Evolutionary conservation across 73 alveolate genomes (phyloP).

Genomic region (Diophrys appendiculata): DNA sequence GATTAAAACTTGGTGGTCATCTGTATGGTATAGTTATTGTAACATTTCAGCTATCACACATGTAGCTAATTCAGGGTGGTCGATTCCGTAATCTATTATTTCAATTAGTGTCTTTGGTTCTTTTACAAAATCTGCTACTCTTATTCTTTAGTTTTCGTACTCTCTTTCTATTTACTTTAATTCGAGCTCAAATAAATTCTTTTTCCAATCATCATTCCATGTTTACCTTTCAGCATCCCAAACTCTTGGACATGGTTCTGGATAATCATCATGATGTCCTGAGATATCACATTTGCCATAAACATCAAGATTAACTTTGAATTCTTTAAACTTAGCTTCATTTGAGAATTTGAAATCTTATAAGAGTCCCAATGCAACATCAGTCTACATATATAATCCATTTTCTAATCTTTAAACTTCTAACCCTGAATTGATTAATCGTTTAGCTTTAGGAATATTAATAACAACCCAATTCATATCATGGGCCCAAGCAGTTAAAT

Average conservation of each 20-base stretch:
- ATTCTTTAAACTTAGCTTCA: constrained; percentile 43
- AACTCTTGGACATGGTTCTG: constrained; percentile 74
- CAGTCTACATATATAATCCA: constrained; percentile 69
- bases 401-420: constrained; percentile 55
- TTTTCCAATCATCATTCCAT: constrained; percentile 75
- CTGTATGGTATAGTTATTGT: constrained; percentile 66
- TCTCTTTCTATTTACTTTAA: constrained; percentile 46
- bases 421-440: constrained; percentile 42
- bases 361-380: constrained; percentile 57
- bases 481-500: constrained; percentile 78
- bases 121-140: constrained; percentile 55
- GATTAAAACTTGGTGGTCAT: constrained; percentile 52
- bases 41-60: constrained; percentile 72
- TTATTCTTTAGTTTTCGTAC: constrained; percentile 46
- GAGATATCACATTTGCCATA: constrained; percentile 72
- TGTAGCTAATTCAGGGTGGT: constrained; percentile 69
- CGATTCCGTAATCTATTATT: constrained; percentile 70
- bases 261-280: constrained; percentile 80
- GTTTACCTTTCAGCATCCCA: constrained; percentile 64
- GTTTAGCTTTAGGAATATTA: constrained; percentile 67
- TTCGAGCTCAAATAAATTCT: constrained; percentile 61
- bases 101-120: constrained; percentile 70
- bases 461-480: constrained; percentile 72
- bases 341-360: constrained; percentile 57
- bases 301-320: constrained; percentile 55